Base-by-base conservation (phyloP, 2,329 filamentous ascomycete genomes). In the Fusarium zealandicum region DNA sequence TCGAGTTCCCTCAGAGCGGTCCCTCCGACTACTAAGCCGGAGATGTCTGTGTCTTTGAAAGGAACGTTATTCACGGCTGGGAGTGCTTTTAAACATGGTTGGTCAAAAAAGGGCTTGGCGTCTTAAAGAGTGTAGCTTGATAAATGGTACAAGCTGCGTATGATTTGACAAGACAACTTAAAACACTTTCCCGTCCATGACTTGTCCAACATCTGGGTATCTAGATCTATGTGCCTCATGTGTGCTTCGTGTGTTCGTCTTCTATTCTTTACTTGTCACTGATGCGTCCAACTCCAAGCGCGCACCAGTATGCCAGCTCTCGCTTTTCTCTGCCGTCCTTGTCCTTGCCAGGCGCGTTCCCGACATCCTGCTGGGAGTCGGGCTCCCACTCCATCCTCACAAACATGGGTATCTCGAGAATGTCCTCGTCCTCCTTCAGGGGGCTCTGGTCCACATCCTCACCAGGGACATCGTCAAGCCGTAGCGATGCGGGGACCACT, bases 261-360 rank as follows among this genome's bases (percentile, higher is more conserved):
- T 53, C 32, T 54, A 48, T 9, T 45, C 47, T 53, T 60, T 62
- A 71, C 50, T 79, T 75, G 69, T 80, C 78, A 62, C 77, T 83
- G 68, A 98, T 95, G 67, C 87, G 87, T 9, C 95, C 95, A 52
- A 96, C 84, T 4, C 93, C 93, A 30, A 98, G 79, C 16, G 96
- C 92, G 76, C 90, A 92, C 95, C 95, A 99, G 75, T 96, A 98
- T 49, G 92, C 92, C 74, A 98, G 77, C 71, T 98, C 95, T 69
- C 90, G 85, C 78, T 87, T 93, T 75, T 93, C 90, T 72, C 82
- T 88, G 40, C 79, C 84, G 37, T 84, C 85, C 72, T 82, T 87
- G 64, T 82, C 83, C 70, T 74, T 81, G 30, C 75, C 73, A 2
- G 75, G 67, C 8, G 77, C 75, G 4, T 81, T 78, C 11, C 85